Evolutionary conservation across 371 early-diverging fungal genomes (phyloP), one percentile per base, ranked within the genome.

Genomic region (Choanephora cucurbitarum): DNA sequence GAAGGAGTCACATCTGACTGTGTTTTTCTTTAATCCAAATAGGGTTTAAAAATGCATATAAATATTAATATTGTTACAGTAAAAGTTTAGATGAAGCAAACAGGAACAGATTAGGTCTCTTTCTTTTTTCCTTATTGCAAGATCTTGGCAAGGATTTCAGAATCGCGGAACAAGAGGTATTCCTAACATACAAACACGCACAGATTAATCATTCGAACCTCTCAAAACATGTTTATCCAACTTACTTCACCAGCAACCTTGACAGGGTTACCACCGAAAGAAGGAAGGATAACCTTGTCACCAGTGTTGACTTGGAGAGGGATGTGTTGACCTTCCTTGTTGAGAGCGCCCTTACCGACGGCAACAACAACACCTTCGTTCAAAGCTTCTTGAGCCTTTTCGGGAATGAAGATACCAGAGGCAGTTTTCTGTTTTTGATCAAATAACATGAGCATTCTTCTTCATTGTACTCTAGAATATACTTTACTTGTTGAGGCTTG

Each of bases 391-490:
- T 96, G 94, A n/a, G 97, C 91, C 84, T 96, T 96, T 73, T 98
- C 96, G 49, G 99, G 99, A 49, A 99, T 94, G 72, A 83, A 91
- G 67, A 99, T 85, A 70, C 99, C 99, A n/a, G 92, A 74, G 33
- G 94, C 90, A 41, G 98, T 98, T 82, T 95, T 85, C 94, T 95
- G 76, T 37, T 14, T 13, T 32, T 2, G 10, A 11, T 13, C 10
- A 14, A 1, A 13, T 7, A 37, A 37, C 10, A 11, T 28, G 3
- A 28, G 28, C 7, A 28, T 28, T 28, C 28, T 28, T 28, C 28
- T 7, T 28, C n/a, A n/a, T n/a, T n/a, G n/a, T n/a, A n/a, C n/a
- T n/a, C n/a, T n/a, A 9, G 2, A 37, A 14, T 3, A 9, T 37
- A 37, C 37, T 56, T 63, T 84, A 93, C 94, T 81, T 94, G 90